A percentile compares a stretch with the other conserved stretches of the same genome.
Conservation (phyloP, 1,284 basidiomycete genomes). For the Trichosporon sp. region DNA sequence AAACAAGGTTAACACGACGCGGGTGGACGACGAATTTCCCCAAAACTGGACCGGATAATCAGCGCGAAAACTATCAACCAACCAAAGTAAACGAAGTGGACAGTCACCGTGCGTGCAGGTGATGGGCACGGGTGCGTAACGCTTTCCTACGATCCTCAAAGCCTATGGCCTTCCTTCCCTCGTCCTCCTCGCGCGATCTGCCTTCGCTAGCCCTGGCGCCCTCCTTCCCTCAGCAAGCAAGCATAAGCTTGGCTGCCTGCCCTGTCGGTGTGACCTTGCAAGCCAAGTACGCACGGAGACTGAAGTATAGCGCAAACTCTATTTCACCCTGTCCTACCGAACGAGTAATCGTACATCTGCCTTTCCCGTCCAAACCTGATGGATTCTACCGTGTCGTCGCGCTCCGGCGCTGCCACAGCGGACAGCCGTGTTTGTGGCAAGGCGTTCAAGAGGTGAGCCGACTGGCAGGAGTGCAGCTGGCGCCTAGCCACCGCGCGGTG, state of each 20-base stretch:
- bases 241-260: background rate
- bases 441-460: background rate
- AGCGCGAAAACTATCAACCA: background rate
- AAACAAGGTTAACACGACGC: slow-evolving; percentile 1
- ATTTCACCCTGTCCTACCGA: background rate
- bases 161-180: background rate
- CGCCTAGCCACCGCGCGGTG: background rate
- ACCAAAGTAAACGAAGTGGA: background rate
- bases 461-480: background rate
- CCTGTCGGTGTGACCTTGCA: background rate
- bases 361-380: background rate
- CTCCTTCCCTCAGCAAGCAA: background rate
- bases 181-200: background rate
- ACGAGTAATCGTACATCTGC: background rate
- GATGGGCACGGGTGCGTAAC: background rate
- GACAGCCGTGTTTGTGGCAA: background rate
- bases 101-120: background rate
- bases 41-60: background rate
- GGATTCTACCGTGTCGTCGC: background rate
- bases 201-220: background rate
- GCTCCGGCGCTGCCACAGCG: background rate
- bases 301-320: background rate
- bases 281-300: background rate
- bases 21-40: background rate
- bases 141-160: background rate